Percentiles rank a stretch among this genome's conserved stretches.
phyloP scores from a whole-genome alignment of 106 monocot genomes.

The Dendrobium nobile region DNA sequence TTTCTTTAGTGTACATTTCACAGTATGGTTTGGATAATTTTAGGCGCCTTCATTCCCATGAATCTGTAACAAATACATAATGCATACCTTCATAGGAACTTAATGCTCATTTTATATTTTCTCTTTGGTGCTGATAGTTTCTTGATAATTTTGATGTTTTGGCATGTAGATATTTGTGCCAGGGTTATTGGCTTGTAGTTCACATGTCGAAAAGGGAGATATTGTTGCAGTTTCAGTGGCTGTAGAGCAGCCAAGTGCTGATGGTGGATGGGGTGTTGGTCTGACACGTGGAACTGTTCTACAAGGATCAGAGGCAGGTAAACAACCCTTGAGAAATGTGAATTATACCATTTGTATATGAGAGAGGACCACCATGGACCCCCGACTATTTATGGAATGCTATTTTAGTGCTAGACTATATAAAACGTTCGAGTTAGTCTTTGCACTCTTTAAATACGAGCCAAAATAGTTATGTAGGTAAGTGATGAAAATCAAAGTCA shows the following conservation, averaged over 20 bases:
- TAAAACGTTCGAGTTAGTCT: too few species aligned
- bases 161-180: constrained; percentile 78
- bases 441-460: too few species aligned
- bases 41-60: not conserved
- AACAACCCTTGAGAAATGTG: constrained; percentile 4
- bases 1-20: not conserved
- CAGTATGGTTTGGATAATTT: not conserved
- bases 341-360: not conserved
- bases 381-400: too few species aligned
- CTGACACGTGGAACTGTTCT: constrained; percentile 85
- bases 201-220: constrained; percentile 95
- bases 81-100: not conserved
- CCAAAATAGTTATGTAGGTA: too few species aligned
- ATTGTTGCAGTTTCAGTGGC: constrained; percentile 83
- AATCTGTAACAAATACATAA: not conserved
- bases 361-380: too few species aligned
- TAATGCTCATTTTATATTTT: not conserved
- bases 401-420: too few species aligned
- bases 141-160: not conserved
- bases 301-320: constrained; percentile 59
- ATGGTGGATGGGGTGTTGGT: constrained; percentile 68
- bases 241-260: constrained; percentile 53
- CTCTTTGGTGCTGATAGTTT: not conserved
- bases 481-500: too few species aligned
- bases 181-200: constrained; percentile 93